These are phyloP conservation scores for Neurospora sp. DNA, from an alignment of 495 filamentous ascomycete species.

Conservation along the genomic window DNA sequence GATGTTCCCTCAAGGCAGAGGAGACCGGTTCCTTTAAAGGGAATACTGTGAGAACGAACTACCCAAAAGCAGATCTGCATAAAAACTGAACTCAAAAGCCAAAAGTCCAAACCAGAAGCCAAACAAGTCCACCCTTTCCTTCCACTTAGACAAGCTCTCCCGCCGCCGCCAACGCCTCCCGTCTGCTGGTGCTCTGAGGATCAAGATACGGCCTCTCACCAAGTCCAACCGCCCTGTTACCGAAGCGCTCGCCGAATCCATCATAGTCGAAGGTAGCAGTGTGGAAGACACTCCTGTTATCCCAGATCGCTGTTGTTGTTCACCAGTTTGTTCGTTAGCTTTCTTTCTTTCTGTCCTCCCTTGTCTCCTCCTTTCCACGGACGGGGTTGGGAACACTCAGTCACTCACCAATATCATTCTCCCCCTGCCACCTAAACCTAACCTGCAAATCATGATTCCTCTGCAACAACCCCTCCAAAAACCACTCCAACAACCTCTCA, in stretches of 20 bases:
- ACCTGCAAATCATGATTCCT: constrained; percentile 73
- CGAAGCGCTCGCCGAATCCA: constrained; percentile 46
- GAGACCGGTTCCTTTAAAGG: too few species aligned
- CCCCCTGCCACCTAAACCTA: constrained; percentile 51
- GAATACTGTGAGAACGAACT: too few species aligned
- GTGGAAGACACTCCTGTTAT: constrained; percentile 60
- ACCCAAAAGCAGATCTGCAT: too few species aligned
- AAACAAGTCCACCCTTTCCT: too few species aligned
- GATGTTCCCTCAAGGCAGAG: too few species aligned
- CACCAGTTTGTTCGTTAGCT: background rate
- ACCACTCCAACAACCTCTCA: constrained; percentile 46
- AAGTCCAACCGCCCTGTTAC: constrained; percentile 51
- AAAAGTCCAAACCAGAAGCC: too few species aligned
- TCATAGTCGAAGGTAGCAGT: constrained; percentile 58
- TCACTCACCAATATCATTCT: constrained; percentile 41
- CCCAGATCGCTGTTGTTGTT: constrained; percentile 54
- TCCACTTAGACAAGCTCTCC: background rate
- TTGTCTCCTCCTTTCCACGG: too few species aligned
- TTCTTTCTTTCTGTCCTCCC: background rate
- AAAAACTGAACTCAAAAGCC: background rate
- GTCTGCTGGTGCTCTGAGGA: constrained; percentile 43
- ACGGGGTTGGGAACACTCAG: too few species aligned
- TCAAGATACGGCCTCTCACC: constrained; percentile 61
- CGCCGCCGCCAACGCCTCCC: constrained; percentile 35
- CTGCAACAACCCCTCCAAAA: constrained; percentile 46